A percentile compares a stretch with the other conserved stretches of the same genome.
Evolutionary conservation across 257 asterid species (phyloP).

Genomic region (Nicotiana undulata): DNA sequence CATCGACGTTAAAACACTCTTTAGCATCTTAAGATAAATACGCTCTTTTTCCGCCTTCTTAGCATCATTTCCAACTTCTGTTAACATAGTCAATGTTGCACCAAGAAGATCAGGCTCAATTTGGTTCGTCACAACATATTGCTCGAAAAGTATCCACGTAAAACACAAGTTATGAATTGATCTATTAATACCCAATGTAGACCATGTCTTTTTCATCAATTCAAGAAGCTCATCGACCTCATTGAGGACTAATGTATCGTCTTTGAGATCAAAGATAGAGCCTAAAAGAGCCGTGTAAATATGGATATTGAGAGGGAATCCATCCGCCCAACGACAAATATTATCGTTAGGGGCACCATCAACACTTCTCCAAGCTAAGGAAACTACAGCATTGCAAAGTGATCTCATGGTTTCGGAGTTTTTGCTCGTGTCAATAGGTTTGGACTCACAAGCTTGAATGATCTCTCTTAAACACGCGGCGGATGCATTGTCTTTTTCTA

Average conservation of each 20-base stretch:
- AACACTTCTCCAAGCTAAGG: slow-evolving; percentile 50
- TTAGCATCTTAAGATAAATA: slow-evolving; percentile 38
- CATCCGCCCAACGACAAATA: slow-evolving; percentile 69
- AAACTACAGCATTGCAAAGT: slow-evolving; percentile 36
- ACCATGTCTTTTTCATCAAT: slow-evolving; percentile 69
- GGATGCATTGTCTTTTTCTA: slow-evolving; percentile 36
- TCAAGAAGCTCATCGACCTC: slow-evolving; percentile 62
- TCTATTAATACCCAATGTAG: slow-evolving; percentile 44
- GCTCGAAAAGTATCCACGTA: slow-evolving; percentile 65
- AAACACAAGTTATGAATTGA: slow-evolving; percentile 50
- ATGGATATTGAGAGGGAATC: slow-evolving; percentile 53
- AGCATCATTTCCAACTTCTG: slow-evolving; percentile 57
- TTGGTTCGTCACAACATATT: slow-evolving; percentile 45
- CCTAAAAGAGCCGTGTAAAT: slow-evolving; percentile 40
- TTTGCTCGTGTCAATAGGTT: slow-evolving; percentile 50
- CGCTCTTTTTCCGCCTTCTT: slow-evolving; percentile 44
- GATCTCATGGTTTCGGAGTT: slow-evolving; percentile 44
- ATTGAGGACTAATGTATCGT: slow-evolving; percentile 45
- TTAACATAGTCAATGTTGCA: slow-evolving; percentile 46
- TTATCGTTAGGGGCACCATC: slow-evolving; percentile 37
- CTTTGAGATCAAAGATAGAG: slow-evolving; percentile 48
- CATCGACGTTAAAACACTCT: slow-evolving; percentile 26
- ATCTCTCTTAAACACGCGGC: slow-evolving; percentile 33
- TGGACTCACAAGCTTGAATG: slow-evolving; percentile 29
- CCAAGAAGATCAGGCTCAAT: slow-evolving; percentile 53